These are phyloP conservation scores for Xylaria sp. DNA, from an alignment of 495 filamentous ascomycete genomes.

Conservation along the genomic window DNA sequence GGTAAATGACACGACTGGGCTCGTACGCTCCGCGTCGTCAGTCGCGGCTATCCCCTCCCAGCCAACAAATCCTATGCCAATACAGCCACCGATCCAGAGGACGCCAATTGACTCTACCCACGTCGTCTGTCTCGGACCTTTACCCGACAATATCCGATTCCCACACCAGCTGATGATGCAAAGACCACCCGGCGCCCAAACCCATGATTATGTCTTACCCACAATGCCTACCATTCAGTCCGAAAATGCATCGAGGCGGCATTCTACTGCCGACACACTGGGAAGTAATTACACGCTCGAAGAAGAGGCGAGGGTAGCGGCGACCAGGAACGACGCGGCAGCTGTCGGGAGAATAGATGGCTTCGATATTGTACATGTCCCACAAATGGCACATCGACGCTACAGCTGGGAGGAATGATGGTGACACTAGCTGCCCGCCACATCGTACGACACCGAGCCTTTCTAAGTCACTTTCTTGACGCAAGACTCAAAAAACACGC, in stretches of 20 bases:
- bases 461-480: conserved; percentile 1
- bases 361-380: conserved; percentile 57
- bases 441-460: background rate
- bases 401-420: conserved; percentile 60
- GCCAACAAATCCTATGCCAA: conserved; percentile 38
- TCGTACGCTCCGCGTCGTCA: conserved; percentile 45
- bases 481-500: background rate
- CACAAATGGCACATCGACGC: conserved; percentile 56
- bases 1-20: conserved; percentile 42
- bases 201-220: conserved; percentile 33
- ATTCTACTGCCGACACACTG: conserved; percentile 51
- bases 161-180: conserved; percentile 50
- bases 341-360: conserved; percentile 40
- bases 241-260: conserved; percentile 30
- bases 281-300: conserved; percentile 61
- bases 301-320: conserved; percentile 54
- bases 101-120: conserved; percentile 57
- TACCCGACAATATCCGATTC: conserved; percentile 57
- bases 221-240: conserved; percentile 28
- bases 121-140: conserved; percentile 58
- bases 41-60: conserved; percentile 42
- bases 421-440: conserved; percentile 10
- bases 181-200: conserved; percentile 43
- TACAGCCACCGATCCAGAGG: conserved; percentile 47
- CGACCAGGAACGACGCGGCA: conserved; percentile 10